Conservation (phyloP, 2,329 filamentous ascomycete species). For the Sporothrix humicola region DNA sequence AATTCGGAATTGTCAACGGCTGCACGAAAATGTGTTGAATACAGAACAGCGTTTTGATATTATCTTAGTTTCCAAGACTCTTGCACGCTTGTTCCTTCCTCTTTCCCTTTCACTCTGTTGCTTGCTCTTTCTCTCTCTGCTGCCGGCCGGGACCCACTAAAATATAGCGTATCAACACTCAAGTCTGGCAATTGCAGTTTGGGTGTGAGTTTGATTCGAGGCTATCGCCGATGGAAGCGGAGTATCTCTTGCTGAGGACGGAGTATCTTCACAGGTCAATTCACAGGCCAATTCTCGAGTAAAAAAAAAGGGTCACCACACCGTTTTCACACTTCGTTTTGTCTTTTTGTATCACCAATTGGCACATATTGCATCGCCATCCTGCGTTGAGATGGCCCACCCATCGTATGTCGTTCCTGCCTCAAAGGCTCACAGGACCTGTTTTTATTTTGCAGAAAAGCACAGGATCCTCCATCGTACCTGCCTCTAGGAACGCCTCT, state of each 20-base stretch:
- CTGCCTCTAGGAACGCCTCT: background rate
- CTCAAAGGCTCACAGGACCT: background rate
- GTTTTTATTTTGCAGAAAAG: background rate
- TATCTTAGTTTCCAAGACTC: too few relatives aligned
- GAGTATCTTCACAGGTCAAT: constrained; percentile 18
- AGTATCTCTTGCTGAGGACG: constrained; percentile 22
- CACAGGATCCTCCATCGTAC: background rate
- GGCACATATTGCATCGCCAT: too few relatives aligned
- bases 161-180: background rate
- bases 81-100: background rate
- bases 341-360: too few relatives aligned
- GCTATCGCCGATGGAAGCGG: constrained; percentile 21
- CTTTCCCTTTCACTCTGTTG: background rate
- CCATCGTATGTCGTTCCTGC: background rate
- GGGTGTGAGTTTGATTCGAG: constrained; percentile 3
- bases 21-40: too few relatives aligned
- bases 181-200: background rate
- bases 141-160: background rate
- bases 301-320: constrained; percentile 4
- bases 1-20: too few relatives aligned
- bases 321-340: background rate
- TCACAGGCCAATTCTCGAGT: too few relatives aligned
- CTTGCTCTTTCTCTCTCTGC: background rate
- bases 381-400: background rate
- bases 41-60: too few relatives aligned